Percentiles rank a stretch among this genome's conserved stretches.
These are phyloP conservation scores for Licmophora abbreviata DNA, from an alignment of 108 stramenopile species.

Conservation along the genomic window DNA sequence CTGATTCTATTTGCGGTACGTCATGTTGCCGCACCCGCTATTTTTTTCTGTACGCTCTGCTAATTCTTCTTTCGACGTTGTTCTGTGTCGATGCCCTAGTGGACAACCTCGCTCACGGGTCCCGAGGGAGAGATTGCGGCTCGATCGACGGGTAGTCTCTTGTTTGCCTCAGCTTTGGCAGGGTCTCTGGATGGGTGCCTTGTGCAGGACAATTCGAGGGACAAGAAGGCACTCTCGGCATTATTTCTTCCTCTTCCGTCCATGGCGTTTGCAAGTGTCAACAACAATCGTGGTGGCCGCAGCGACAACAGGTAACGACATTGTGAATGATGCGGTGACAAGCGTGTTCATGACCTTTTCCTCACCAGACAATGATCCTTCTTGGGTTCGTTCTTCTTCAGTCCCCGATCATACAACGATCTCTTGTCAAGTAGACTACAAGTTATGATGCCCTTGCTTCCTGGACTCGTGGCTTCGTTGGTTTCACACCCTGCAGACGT, in stretches of 20 bases:
- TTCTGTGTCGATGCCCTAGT: slow-evolving; percentile 28
- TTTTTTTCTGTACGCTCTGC: background rate
- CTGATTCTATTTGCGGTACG: slow-evolving; percentile 53
- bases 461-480: slow-evolving; percentile 56
- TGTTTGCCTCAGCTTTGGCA: slow-evolving; percentile 62
- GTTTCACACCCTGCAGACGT: slow-evolving; percentile 27
- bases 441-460: slow-evolving; percentile 68
- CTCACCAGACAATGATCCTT: too few species aligned
- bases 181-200: slow-evolving; percentile 51
- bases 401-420: slow-evolving; percentile 44
- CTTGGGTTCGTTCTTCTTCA: too few species aligned
- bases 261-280: slow-evolving; percentile 25
- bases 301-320: too few species aligned
- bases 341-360: too few species aligned
- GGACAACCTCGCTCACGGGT: slow-evolving; percentile 69
- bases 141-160: slow-evolving; percentile 45
- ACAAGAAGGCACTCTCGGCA: slow-evolving; percentile 14
- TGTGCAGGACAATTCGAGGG: background rate
- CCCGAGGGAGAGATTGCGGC: slow-evolving; percentile 55
- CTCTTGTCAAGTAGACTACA: slow-evolving; percentile 54
- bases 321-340: too few species aligned
- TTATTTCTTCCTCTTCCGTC: slow-evolving; percentile 37
- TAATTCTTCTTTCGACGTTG: background rate
- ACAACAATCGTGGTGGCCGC: too few species aligned
- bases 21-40: background rate